phyloP scores from a whole-genome alignment of 768 basidiomycete genomes.

The Boletus vinaceobasis region DNA sequence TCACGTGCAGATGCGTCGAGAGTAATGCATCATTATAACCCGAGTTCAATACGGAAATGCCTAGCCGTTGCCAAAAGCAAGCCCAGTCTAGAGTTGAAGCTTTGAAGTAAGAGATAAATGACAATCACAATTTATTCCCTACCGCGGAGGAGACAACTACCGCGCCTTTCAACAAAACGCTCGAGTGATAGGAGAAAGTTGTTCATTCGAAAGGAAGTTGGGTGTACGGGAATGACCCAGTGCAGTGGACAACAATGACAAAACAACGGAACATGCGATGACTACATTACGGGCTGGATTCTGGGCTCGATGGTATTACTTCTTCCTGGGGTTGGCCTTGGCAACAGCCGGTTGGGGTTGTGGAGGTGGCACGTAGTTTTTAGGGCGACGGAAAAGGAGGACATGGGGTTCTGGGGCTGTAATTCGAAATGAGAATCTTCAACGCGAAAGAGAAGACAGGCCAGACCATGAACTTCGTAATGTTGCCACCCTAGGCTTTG shows the following conservation, averaged over 20 bases:
- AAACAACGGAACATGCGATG: slow-evolving; percentile 21
- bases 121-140: slow-evolving; percentile 10
- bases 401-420: slow-evolving; percentile 91
- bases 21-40: too few relatives aligned
- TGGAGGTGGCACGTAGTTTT: slow-evolving; percentile 57
- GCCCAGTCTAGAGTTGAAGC: slow-evolving; percentile 4
- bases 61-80: neutral
- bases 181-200: slow-evolving; percentile 1
- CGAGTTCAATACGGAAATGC: neutral
- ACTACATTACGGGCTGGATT: slow-evolving; percentile 11
- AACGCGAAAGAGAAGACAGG: neutral
- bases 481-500: slow-evolving; percentile 98
- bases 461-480: slow-evolving; percentile 90
- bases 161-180: slow-evolving; percentile 6
- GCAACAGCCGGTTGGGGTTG: slow-evolving; percentile 40
- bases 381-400: slow-evolving; percentile 83
- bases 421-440: slow-evolving; percentile 11
- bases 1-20: neutral
- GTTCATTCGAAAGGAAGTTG: slow-evolving; percentile 7
- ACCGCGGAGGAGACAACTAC: slow-evolving; percentile 5
- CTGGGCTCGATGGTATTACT: slow-evolving; percentile 25
- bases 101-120: slow-evolving; percentile 4
- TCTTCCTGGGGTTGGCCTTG: slow-evolving; percentile 43
- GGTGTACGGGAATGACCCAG: slow-evolving; percentile 9
- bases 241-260: slow-evolving; percentile 21